Conservation (phyloP, 139 green algal species). For the Chlorella sp. region DNA sequence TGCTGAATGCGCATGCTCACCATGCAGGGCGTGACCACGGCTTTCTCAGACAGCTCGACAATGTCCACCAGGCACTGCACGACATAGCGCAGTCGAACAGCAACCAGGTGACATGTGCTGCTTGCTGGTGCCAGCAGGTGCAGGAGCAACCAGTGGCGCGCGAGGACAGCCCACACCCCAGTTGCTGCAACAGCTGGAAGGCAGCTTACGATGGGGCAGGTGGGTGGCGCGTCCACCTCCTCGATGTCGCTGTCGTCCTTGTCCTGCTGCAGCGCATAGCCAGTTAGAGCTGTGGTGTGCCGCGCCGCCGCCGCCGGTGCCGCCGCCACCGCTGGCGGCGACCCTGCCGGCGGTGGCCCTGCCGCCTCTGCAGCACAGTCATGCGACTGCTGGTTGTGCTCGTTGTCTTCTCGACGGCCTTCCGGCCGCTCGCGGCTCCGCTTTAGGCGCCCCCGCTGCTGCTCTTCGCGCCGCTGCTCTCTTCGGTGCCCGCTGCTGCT, state of each 20-base stretch:
- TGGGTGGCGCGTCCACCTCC: conserved; percentile 10
- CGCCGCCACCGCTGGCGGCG: background rate
- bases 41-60: conserved; percentile 21
- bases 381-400: background rate
- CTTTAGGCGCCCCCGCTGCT: too few relatives aligned
- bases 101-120: too few relatives aligned
- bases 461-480: too few relatives aligned
- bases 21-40: conserved; percentile 31
- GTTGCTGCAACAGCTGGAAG: too few relatives aligned
- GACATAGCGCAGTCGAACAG: too few relatives aligned
- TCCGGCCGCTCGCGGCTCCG: too few relatives aligned
- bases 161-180: too few relatives aligned
- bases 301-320: too few relatives aligned
- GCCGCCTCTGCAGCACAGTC: background rate
- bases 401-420: background rate
- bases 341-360: background rate
- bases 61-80: conserved; percentile 8
- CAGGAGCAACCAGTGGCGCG: too few relatives aligned
- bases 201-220: conserved; percentile 21
- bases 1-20: too few relatives aligned
- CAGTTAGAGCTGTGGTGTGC: background rate
- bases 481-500: background rate
- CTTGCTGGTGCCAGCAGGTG: too few relatives aligned
- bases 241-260: conserved; percentile 16
- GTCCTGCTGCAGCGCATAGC: conserved; percentile 11